These are phyloP conservation scores for Candida koratica DNA, from an alignment of 805 yeast genomes.

Conservation along the genomic window DNA sequence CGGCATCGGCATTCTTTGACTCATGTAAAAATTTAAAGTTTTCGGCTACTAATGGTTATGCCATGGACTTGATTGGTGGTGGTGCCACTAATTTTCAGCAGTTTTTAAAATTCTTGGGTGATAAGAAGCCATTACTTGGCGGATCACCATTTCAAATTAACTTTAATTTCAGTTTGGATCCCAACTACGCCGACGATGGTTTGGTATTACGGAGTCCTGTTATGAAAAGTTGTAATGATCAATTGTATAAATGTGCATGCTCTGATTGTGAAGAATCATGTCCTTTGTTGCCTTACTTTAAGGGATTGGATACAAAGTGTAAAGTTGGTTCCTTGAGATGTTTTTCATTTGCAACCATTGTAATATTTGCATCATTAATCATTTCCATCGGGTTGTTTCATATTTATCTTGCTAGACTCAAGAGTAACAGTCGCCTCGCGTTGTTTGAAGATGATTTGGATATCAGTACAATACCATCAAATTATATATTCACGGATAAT, in stretches of 20 bases:
- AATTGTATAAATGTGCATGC: conserved; percentile 76
- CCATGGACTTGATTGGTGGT: conserved; percentile 97
- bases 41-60: conserved; percentile 91
- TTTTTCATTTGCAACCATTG: conserved; percentile 59
- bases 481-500: conserved; percentile 8
- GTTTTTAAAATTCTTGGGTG: conserved; percentile 87
- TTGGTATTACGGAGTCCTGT: conserved; percentile 24
- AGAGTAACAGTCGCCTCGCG: conserved; percentile 5
- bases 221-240: conserved; percentile 56
- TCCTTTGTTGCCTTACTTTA: conserved; percentile 56
- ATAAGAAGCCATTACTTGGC: conserved; percentile 87
- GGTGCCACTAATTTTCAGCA: conserved; percentile 74
- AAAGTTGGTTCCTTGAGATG: conserved; percentile 64
- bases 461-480: conserved; percentile 16
- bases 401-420: conserved; percentile 22
- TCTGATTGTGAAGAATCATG: conserved; percentile 83
- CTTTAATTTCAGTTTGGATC: conserved; percentile 48
- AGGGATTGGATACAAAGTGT: conserved; percentile 40
- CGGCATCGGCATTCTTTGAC: conserved; percentile 66
- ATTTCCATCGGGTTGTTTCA: conserved; percentile 44
- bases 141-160: conserved; percentile 96
- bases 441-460: conserved; percentile 13
- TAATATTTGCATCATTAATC: conserved; percentile 40
- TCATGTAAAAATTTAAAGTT: conserved; percentile 89
- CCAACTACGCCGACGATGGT: conserved; percentile 14